phyloP scores from a whole-genome alignment of 768 basidiomycete genomes.

The Tricholoma bakamatsutake region DNA sequence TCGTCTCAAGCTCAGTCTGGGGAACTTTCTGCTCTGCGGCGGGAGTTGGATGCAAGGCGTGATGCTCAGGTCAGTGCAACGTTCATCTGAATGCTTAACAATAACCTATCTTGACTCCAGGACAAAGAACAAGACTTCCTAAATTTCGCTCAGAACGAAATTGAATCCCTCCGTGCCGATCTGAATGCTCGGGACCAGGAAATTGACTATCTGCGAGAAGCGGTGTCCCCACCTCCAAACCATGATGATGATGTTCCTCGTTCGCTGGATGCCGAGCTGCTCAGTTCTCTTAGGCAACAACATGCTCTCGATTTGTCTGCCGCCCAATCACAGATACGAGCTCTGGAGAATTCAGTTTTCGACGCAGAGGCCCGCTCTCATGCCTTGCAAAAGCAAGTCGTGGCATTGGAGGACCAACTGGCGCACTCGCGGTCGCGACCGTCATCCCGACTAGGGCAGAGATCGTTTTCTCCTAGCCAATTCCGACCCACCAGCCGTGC shows the following conservation, averaged over 20 bases:
- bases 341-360: conserved; percentile 67
- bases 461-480: conserved; percentile 43
- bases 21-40: conserved; percentile 46
- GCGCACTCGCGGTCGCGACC: conserved; percentile 39
- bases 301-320: conserved; percentile 76
- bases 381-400: conserved; percentile 61
- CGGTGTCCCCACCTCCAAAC: conserved; percentile 35
- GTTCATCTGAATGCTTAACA: neutral
- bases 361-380: conserved; percentile 68
- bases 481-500: conserved; percentile 43
- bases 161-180: conserved; percentile 64
- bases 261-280: conserved; percentile 70
- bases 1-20: conserved; percentile 42
- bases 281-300: conserved; percentile 65
- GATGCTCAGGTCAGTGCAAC: conserved; percentile 29
- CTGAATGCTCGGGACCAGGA: conserved; percentile 60
- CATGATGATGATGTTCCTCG: conserved; percentile 31
- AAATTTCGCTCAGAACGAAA: conserved; percentile 58
- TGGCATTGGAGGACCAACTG: conserved; percentile 61
- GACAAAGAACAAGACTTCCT: conserved; percentile 63
- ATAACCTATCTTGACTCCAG: conserved; percentile 19
- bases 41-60: conserved; percentile 44
- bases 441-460: conserved; percentile 33
- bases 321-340: conserved; percentile 74
- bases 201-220: conserved; percentile 50